A percentile compares a stretch with the other conserved stretches of the same genome.
These are phyloP conservation scores for Phyllosticta paracitricarpa DNA, from an alignment of 2,329 filamentous ascomycete genomes.

Conservation along the genomic window DNA sequence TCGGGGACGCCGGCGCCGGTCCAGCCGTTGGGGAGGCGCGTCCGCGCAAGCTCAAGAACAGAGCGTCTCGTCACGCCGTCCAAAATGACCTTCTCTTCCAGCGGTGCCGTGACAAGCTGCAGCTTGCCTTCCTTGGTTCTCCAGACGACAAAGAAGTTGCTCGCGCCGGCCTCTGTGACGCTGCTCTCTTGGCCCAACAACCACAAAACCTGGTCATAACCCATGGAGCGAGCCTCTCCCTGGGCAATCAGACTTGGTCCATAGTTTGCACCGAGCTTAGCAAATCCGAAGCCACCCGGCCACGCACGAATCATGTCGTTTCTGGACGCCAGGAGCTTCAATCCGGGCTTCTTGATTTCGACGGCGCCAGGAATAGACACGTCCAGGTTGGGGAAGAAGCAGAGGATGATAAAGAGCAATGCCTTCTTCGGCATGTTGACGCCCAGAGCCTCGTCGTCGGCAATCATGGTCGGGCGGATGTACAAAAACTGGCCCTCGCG, in stretches of 20 bases:
- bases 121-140: constrained; percentile 51
- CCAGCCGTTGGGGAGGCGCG: constrained; percentile 42
- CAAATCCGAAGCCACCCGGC: constrained; percentile 86
- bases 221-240: constrained; percentile 58
- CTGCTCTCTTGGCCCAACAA: constrained; percentile 67
- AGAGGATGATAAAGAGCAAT: constrained; percentile 72
- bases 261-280: constrained; percentile 91
- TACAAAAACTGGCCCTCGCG: constrained; percentile 67
- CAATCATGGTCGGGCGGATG: constrained; percentile 79
- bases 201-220: constrained; percentile 91
- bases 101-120: constrained; percentile 72
- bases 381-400: constrained; percentile 38
- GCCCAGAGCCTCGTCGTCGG: constrained; percentile 68
- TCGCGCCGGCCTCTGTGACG: constrained; percentile 85
- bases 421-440: constrained; percentile 72
- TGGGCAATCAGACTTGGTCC: constrained; percentile 74
- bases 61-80: constrained; percentile 81
- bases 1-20: constrained; percentile 12
- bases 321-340: constrained; percentile 68
- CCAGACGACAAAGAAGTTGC: constrained; percentile 87
- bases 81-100: constrained; percentile 75
- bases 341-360: constrained; percentile 15
- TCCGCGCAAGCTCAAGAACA: constrained; percentile 60
- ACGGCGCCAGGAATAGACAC: constrained; percentile 17
- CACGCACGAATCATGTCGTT: constrained; percentile 83